Percentiles rank a stretch among this genome's conserved stretches.
Conservation (phyloP, 2,329 filamentous ascomycete species). For the Amphichorda felina region DNA sequence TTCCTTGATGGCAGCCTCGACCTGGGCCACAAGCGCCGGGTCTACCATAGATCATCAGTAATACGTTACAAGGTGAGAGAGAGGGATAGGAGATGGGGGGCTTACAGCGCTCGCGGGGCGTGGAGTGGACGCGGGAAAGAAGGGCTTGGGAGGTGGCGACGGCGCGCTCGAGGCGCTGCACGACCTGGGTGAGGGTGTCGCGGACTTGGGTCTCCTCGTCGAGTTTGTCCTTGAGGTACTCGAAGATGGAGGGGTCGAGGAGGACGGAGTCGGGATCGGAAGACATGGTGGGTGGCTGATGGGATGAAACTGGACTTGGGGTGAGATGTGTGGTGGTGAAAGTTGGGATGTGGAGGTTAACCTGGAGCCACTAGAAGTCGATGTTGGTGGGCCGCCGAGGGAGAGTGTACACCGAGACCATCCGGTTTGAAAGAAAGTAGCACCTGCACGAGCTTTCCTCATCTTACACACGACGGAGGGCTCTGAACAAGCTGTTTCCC, state of each 20-base stretch:
- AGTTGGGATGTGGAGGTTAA: background rate
- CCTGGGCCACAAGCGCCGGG: slow-evolving; percentile 48
- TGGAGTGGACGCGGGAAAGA: slow-evolving; percentile 83
- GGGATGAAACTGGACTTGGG: slow-evolving; percentile 1
- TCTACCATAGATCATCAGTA: slow-evolving; percentile 1
- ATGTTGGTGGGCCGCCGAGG: background rate
- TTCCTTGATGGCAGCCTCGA: slow-evolving; percentile 59
- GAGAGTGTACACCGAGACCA: too few relatives aligned
- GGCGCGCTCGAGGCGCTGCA: slow-evolving; percentile 74
- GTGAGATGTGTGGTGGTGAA: background rate
- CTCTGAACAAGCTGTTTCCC: too few relatives aligned
- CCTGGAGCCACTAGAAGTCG: background rate
- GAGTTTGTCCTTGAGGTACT: slow-evolving; percentile 76
- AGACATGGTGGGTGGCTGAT: slow-evolving; percentile 14
- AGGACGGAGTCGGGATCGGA: slow-evolving; percentile 19
- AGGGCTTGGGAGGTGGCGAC: slow-evolving; percentile 71
- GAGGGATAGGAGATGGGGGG: slow-evolving; percentile 4
- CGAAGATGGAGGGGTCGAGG: slow-evolving; percentile 73
- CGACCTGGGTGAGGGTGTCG: slow-evolving; percentile 72
- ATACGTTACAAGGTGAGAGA: background rate
- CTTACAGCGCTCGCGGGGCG: slow-evolving; percentile 48
- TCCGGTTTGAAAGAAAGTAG: too few relatives aligned
- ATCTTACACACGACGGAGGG: too few relatives aligned
- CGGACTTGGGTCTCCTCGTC: slow-evolving; percentile 76
- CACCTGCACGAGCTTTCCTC: too few relatives aligned